Evolutionary conservation across 2,329 filamentous ascomycete genomes (phyloP), one percentile per base, ranked within the genome.

Genomic region (Pseudogymnoascus sp.): DNA sequence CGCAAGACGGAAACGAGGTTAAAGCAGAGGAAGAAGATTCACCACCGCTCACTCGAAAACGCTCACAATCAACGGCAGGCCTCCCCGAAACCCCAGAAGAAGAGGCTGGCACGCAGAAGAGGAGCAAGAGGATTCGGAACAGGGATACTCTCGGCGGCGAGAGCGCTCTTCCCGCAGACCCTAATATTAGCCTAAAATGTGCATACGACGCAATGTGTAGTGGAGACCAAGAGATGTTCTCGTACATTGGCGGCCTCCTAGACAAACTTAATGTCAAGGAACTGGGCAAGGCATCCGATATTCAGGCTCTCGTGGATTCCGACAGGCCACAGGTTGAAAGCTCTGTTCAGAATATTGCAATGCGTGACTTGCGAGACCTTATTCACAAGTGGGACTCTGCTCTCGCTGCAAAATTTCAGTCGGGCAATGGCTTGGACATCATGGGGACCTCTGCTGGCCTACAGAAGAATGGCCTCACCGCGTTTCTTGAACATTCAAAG

Each of bases 401-500:
- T 6, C 76, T 76, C 64, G 74, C 74, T 12, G 70, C 69, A 1
- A 70, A 69, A 10, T 73, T 72, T 39, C 61, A 70, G 14, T 71
- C 71, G 37, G 68, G 66, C 10, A 73, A 71, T 66, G 70, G 68
- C 14, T 69, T 69, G 47, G 73, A 73, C 60, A 68, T 74, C 14
- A 66, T 74, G 12, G 73, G 73, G 4, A 69, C 69, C 2, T 69
- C 69, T 8, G 64, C 66, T 29, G 69, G 66, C 21, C 68, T 65
- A 3, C 70, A 71, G n/a, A 74, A 74, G 64, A 70, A 69, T 31
- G 83, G 83, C 7, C 76, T 86, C 14, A 84, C 81, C 0, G 84
- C 83, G 3, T 87, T 88, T 67, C 77, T 88, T 3, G 85, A 88
- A 67, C 83, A 87, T 68, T 81, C 84, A 1, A 86, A 86, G 67